Conservation (phyloP, 371 early-diverging fungal species). For the Mortierella sp. region DNA sequence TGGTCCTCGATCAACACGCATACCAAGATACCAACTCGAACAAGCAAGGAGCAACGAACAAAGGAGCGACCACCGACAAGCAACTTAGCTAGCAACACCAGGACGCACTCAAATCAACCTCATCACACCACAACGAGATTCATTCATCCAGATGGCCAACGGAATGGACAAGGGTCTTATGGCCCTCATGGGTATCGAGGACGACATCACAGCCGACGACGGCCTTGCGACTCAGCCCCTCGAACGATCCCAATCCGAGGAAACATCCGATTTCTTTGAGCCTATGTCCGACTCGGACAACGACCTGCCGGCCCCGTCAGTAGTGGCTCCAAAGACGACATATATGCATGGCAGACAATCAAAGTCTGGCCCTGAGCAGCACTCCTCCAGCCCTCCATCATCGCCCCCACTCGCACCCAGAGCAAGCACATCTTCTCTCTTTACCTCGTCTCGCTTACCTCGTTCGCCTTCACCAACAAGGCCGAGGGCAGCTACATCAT, state of each 20-base stretch:
- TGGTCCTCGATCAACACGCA: background rate
- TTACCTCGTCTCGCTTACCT: constrained; percentile 16
- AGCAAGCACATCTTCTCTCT: constrained; percentile 22
- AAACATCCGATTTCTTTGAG: constrained; percentile 16
- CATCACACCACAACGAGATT: background rate
- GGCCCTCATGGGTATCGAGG: constrained; percentile 58
- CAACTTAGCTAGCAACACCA: background rate
- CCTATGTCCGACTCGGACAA: constrained; percentile 22
- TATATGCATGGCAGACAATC: background rate
- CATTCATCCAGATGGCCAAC: constrained; percentile 6
- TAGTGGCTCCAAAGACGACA: background rate
- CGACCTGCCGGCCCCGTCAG: background rate
- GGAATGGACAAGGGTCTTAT: constrained; percentile 54
- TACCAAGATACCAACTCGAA: background rate
- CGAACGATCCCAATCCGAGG: background rate
- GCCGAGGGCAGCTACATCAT: background rate
- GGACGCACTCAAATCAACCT: no score
- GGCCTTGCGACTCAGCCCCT: constrained; percentile 12
- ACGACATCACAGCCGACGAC: constrained; percentile 25
- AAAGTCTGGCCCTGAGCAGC: background rate
- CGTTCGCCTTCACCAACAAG: background rate
- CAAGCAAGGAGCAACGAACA: background rate
- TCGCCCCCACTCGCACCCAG: constrained; percentile 13
- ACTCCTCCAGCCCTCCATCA: constrained; percentile 11
- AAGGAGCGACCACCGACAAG: background rate